These are phyloP conservation scores for Paecilomyces fulvus DNA, from an alignment of 2,329 filamentous ascomycete species.

Conservation along the genomic window DNA sequence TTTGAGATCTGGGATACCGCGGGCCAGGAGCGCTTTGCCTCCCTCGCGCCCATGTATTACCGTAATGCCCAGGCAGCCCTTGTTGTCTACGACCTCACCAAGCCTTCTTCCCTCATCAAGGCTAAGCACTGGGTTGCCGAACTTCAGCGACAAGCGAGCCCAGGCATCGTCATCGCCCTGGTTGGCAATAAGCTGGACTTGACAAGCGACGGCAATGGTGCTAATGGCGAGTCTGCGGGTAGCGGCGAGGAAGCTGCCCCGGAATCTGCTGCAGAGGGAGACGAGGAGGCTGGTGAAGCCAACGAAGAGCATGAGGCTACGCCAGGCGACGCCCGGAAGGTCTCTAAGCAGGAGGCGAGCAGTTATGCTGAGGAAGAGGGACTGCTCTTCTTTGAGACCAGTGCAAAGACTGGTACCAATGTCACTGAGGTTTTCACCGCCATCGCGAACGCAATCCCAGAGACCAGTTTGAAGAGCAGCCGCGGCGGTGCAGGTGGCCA, in stretches of 20 bases:
- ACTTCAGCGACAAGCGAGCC: conserved; percentile 88
- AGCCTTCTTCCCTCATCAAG: conserved; percentile 89
- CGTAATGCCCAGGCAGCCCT: conserved; percentile 96
- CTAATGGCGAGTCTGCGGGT: conserved; percentile 19
- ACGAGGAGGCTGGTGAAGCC: conserved; percentile 40
- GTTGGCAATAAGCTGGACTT: conserved; percentile 97
- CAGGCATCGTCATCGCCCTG: conserved; percentile 92
- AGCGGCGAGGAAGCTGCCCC: conserved; percentile 32
- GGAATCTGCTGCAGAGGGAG: conserved; percentile 18
- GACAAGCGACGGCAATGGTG: conserved; percentile 51
- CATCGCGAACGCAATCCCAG: conserved; percentile 95
- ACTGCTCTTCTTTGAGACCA: conserved; percentile 94
- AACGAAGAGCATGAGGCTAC: conserved; percentile 52
- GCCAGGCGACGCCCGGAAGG: conserved; percentile 69
- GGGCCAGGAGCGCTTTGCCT: conserved; percentile 94
- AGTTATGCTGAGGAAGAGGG: conserved; percentile 91
- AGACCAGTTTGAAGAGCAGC: conserved; percentile 87
- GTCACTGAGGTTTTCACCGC: conserved; percentile 95
- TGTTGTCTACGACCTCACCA: conserved; percentile 97
- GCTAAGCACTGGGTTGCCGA: conserved; percentile 99
- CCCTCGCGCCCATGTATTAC: conserved; percentile 98
- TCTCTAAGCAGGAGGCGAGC: conserved; percentile 84
- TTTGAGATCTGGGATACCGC: conserved; percentile 98
- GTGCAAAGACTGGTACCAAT: conserved; percentile 90
- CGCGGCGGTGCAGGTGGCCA: conserved; percentile 56